Base-by-base conservation (phyloP, 2,329 filamentous ascomycete species). In the Daldinia sp. region DNA sequence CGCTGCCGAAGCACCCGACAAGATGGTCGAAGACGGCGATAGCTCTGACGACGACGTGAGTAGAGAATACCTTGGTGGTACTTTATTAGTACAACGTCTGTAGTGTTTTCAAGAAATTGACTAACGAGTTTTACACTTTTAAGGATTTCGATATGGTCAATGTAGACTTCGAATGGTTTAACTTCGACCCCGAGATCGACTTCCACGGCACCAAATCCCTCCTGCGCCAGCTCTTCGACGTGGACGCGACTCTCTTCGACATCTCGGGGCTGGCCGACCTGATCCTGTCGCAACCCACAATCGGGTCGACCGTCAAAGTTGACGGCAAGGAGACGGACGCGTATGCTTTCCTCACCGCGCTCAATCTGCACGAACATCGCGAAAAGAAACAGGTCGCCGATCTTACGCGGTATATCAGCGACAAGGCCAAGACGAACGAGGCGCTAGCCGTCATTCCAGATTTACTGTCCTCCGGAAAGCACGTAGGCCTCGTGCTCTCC, bases 81-180 rank as follows among this genome's bases (percentile, higher is more conserved):
- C 13, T 51, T 33, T 33, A 18, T 33, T 51, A 33, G 46, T 51
- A n/a, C 2, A n/a, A 26, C 46, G 10, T 35, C 7, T 33, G 46
- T 30, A 26, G 6, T 50, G 26, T 30, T 50, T n/a, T 50, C 20
- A 23, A 18, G 46, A 10, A 42, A n/a, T 66, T 73, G 61, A 78
- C 66, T 63, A 30, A 69, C 63, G 7, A 26, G 5, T 28, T 39
- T 5, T n/a, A 51, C 15, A 3, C 33, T 35, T 35, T 51, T 51
- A 61, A 97, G 93, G 93, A 97, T 76, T 92, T 94, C 77, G 92
- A 97, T 78, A 92, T 95, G 79, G 89, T 99, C 72, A 91, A 98
- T 78, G 94, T 98, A 65, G 95, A 98, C 73, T 99, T 99, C 77
- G 96, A 99, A 83, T 98, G 94, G 92, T 99, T 98, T 84, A 97